These are phyloP conservation scores for Drosera capensis DNA, from an alignment of 148 eudicot genomes.

Conservation along the genomic window DNA sequence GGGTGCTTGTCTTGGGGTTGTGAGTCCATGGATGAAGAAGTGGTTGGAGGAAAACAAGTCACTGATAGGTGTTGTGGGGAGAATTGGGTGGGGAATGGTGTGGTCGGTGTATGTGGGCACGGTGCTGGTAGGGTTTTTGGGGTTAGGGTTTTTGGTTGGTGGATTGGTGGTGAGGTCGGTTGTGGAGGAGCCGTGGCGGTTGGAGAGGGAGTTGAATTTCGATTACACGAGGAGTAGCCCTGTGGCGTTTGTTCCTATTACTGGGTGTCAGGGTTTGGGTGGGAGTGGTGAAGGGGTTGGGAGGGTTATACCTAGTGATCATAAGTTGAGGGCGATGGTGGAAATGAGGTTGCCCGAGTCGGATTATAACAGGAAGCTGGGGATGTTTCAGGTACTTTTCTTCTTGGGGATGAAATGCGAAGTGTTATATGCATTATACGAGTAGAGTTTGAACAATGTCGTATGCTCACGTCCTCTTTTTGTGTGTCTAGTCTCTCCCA, in stretches of 20 bases:
- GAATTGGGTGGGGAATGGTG: conserved; percentile 54
- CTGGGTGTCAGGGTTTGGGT: conserved; percentile 21
- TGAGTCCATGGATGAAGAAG: conserved; percentile 16
- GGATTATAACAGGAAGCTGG: conserved; percentile 71
- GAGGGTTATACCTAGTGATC: conserved; percentile 43
- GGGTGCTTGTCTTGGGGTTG: conserved; percentile 8
- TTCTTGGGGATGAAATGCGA: neutral
- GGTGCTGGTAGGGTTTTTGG: conserved; percentile 33
- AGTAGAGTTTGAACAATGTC: no score
- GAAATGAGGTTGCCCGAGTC: conserved; percentile 68
- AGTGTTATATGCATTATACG: neutral
- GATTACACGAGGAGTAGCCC: conserved; percentile 76
- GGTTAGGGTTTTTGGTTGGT: conserved; percentile 46
- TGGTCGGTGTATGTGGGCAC: conserved; percentile 49
- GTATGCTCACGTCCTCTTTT: no score
- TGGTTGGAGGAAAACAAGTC: conserved; percentile 35
- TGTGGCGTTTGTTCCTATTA: conserved; percentile 40
- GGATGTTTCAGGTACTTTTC: conserved; percentile 69
- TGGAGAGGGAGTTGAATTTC: conserved; percentile 39
- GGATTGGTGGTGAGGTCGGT: conserved; percentile 42
- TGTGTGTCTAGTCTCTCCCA: no score
- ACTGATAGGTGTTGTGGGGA: conserved; percentile 20
- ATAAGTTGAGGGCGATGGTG: conserved; percentile 57
- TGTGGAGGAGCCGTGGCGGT: conserved; percentile 55
- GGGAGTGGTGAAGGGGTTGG: conserved; percentile 14